These are phyloP conservation scores for Salix dunnii DNA, from an alignment of 345 rosid genomes.

Conservation along the genomic window DNA sequence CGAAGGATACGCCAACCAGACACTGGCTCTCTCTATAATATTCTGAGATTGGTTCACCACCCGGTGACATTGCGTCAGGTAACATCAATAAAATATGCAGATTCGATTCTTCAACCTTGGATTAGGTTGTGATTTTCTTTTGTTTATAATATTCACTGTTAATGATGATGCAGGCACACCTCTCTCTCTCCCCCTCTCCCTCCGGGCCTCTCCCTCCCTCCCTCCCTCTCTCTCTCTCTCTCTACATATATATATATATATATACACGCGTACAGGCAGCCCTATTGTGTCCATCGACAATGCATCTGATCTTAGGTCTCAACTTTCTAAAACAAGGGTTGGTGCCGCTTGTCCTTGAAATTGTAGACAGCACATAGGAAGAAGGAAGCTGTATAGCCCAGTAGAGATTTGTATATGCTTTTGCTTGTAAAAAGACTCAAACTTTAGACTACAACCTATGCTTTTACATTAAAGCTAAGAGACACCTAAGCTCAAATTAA, in stretches of 20 bases:
- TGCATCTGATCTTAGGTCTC: conserved; percentile 26
- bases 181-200: too few species aligned
- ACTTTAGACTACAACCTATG: conserved; percentile 28
- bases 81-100: too few species aligned
- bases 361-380: conserved; percentile 40
- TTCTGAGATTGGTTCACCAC: too few species aligned
- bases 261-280: not conserved
- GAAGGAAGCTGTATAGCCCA: not conserved
- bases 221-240: too few species aligned
- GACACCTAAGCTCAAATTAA: conserved; percentile 23
- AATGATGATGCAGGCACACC: not conserved
- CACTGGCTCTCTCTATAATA: too few species aligned
- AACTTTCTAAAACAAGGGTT: conserved; percentile 57
- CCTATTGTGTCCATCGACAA: conserved; percentile 39
- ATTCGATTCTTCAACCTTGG: not conserved
- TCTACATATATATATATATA: too few species aligned
- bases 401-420: conserved; percentile 3
- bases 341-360: conserved; percentile 52
- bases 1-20: too few species aligned
- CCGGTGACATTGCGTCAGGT: too few species aligned
- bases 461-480: conserved; percentile 17
- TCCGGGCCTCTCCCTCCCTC: too few species aligned
- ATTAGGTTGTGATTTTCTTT: not conserved
- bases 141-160: not conserved
- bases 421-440: conserved; percentile 30